Percentiles rank a stretch among this genome's conserved stretches.
Evolutionary conservation across 768 basidiomycete species (phyloP).

Genomic region (Macrolepiota dolichaula): DNA sequence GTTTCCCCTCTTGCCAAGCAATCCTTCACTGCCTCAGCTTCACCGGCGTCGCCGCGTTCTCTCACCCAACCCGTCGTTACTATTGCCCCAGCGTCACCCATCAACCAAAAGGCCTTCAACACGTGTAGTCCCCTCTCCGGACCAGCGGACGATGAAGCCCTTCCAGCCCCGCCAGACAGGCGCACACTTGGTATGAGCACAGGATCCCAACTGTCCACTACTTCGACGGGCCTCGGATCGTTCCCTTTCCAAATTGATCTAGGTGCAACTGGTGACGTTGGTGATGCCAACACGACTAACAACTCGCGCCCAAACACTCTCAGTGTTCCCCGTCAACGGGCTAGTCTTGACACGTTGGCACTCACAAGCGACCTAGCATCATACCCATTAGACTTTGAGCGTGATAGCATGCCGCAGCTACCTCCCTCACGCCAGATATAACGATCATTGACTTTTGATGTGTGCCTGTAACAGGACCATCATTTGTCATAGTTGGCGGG

Average conservation of each 20-base stretch:
- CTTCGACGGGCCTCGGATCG: constrained; percentile 76
- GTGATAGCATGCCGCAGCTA: constrained; percentile 32
- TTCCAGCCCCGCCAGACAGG: constrained; percentile 56
- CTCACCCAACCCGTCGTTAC: constrained; percentile 49
- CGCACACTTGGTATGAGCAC: constrained; percentile 69
- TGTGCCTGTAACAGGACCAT: neutral
- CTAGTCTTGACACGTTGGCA: constrained; percentile 82
- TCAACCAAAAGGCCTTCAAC: constrained; percentile 45
- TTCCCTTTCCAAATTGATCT: constrained; percentile 87
- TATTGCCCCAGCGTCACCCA: constrained; percentile 50
- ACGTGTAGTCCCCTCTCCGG: constrained; percentile 16
- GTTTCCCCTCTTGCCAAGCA: constrained; percentile 70
- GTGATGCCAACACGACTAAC: constrained; percentile 6
- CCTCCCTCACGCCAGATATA: constrained; percentile 15
- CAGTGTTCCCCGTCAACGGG: constrained; percentile 51
- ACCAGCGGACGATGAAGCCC: constrained; percentile 22
- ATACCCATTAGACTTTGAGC: constrained; percentile 78
- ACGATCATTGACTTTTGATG: neutral
- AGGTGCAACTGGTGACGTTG: constrained; percentile 35
- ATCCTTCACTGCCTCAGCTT: constrained; percentile 39
- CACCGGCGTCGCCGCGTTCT: constrained; percentile 49
- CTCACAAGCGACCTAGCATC: constrained; percentile 80
- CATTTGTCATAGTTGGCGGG: neutral
- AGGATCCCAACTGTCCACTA: constrained; percentile 72
- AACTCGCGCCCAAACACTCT: constrained; percentile 26